phyloP scores from a whole-genome alignment of 106 monocot genomes.

The Dendrobium huoshanense region DNA sequence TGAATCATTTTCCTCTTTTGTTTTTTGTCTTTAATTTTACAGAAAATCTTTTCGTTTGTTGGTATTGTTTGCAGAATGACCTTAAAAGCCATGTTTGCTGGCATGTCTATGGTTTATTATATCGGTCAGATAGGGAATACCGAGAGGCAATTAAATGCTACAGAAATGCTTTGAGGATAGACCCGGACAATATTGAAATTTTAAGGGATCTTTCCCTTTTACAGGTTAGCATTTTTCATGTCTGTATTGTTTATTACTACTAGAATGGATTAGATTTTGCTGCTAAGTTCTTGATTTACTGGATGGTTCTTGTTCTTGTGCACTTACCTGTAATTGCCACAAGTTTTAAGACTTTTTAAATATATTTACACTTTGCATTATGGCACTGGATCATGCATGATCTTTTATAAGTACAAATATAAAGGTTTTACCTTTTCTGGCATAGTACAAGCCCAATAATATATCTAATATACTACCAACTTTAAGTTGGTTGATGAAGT shows the following conservation, averaged over 20 bases:
- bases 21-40: constrained; percentile 7
- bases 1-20: background rate
- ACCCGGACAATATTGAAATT: constrained; percentile 97
- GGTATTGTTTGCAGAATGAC: constrained; percentile 69
- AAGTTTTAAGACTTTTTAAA: background rate
- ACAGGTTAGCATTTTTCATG: constrained; percentile 43
- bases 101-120: constrained; percentile 98
- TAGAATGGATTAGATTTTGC: background rate
- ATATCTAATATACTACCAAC: background rate
- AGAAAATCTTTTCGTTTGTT: background rate
- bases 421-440: background rate
- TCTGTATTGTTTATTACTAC: background rate
- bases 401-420: background rate
- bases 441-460: background rate
- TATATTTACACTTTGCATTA: background rate
- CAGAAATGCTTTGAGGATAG: constrained; percentile 94
- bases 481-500: background rate
- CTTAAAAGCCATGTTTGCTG: constrained; percentile 99
- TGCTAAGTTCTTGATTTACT: background rate
- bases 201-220: constrained; percentile 86
- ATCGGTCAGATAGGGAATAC: constrained; percentile 98
- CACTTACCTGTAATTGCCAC: background rate
- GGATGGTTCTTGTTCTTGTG: background rate
- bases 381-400: background rate
- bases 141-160: constrained; percentile 99